Evolutionary conservation across 305 asterid species (phyloP).

Genomic region (Striga hermonthica): DNA sequence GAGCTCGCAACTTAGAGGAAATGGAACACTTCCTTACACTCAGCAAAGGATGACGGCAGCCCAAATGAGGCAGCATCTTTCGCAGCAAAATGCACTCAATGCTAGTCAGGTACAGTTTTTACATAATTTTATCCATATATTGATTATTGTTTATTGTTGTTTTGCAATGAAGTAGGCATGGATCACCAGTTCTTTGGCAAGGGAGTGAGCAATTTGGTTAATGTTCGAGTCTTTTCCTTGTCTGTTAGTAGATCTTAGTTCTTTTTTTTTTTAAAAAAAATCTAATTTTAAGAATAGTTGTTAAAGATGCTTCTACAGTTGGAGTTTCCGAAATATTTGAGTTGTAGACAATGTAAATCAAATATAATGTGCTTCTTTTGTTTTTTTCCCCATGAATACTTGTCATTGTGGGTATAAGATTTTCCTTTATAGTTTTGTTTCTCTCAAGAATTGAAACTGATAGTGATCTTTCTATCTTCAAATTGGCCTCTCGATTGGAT

Average conservation of each 20-base stretch:
- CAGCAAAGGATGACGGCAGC: constrained; percentile 58
- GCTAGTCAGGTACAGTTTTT: constrained; percentile 58
- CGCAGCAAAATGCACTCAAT: constrained; percentile 68
- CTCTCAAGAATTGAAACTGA: not conserved
- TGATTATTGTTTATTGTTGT: constrained; percentile 21
- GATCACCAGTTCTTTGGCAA: constrained; percentile 14
- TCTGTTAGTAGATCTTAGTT: not conserved
- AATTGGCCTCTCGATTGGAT: too few relatives aligned
- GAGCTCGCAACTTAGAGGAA: constrained; percentile 70
- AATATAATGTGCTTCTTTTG: not conserved
- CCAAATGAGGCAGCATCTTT: constrained; percentile 78
- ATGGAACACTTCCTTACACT: constrained; percentile 54
- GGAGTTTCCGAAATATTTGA: too few relatives aligned
- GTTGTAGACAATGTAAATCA: not conserved
- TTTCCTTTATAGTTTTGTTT: not conserved
- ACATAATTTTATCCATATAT: constrained; percentile 10
- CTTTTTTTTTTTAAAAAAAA: too few relatives aligned
- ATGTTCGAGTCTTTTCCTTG: constrained; percentile 11
- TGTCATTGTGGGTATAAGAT: not conserved
- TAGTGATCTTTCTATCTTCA: too few relatives aligned
- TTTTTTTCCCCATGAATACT: not conserved
- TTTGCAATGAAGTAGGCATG: constrained; percentile 24
- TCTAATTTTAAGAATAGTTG: not conserved
- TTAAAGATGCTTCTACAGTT: not conserved
- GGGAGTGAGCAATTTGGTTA: not conserved